Percentiles rank a stretch among this genome's conserved stretches.
These are phyloP conservation scores for Lupinus albus DNA, from an alignment of 306 rosid species.

Conservation along the genomic window DNA sequence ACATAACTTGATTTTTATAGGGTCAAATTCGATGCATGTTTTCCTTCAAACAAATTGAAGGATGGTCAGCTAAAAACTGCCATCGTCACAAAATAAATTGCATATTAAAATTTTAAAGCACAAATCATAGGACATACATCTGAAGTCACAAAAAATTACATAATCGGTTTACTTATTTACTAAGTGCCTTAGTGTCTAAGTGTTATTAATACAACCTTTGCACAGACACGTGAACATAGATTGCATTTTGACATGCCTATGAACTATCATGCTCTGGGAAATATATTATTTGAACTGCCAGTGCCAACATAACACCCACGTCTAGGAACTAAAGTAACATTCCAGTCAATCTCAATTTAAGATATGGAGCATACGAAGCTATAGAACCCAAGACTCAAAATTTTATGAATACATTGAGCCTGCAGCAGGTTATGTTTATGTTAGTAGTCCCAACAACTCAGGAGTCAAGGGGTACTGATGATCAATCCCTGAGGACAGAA, in stretches of 20 bases:
- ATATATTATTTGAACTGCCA: not conserved
- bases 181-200: not conserved
- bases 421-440: conserved; percentile 16
- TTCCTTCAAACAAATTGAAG: not conserved
- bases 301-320: not conserved
- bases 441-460: conserved; percentile 25
- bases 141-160: not conserved
- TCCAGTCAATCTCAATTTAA: conserved; percentile 16
- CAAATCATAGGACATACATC: not conserved
- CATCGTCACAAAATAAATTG: conserved; percentile 1
- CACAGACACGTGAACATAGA: not conserved
- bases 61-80: not conserved
- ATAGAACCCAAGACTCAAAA: not conserved
- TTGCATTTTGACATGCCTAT: not conserved
- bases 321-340: not conserved
- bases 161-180: not conserved
- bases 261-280: not conserved
- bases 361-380: not conserved
- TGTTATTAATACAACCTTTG: not conserved
- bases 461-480: conserved; percentile 3
- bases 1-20: not conserved
- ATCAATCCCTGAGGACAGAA: conserved; percentile 32
- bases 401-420: conserved; percentile 26
- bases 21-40: not conserved
- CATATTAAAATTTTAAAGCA: not conserved